These are phyloP conservation scores for Rutstroemia sp. DNA, from an alignment of 2,329 filamentous ascomycete genomes.

Conservation along the genomic window DNA sequence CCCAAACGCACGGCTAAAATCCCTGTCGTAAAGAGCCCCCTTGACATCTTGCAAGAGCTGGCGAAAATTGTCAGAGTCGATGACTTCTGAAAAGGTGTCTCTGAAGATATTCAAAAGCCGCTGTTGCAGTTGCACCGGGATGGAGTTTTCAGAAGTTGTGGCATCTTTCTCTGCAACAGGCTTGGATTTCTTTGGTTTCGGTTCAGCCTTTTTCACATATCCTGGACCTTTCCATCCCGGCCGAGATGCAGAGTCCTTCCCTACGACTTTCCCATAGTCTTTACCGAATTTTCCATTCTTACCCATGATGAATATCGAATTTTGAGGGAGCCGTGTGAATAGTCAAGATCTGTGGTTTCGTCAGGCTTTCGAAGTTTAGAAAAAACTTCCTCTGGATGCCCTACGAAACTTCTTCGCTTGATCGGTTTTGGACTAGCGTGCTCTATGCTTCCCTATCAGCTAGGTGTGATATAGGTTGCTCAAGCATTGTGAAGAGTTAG, in stretches of 20 bases:
- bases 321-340: not conserved
- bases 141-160: conserved; percentile 5
- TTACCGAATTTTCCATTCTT: conserved; percentile 21
- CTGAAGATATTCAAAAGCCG: conserved; percentile 67
- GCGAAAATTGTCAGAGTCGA: conserved; percentile 41
- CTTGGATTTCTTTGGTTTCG: conserved; percentile 8
- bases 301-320: conserved; percentile 15
- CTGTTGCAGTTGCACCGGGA: conserved; percentile 55
- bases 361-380: not conserved
- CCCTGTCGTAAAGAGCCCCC: conserved; percentile 73
- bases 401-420: not conserved
- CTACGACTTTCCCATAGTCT: conserved; percentile 22
- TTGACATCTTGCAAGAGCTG: conserved; percentile 73
- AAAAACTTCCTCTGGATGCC: not conserved
- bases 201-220: conserved; percentile 19
- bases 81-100: conserved; percentile 48
- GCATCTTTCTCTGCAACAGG: conserved; percentile 5
- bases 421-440: not conserved
- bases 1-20: conserved; percentile 76
- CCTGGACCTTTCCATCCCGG: conserved; percentile 26
- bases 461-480: not conserved
- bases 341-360: not conserved
- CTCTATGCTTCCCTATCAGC: not conserved
- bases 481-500: too few relatives aligned
- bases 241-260: conserved; percentile 16